phyloP scores from a whole-genome alignment of 495 filamentous ascomycete species.

The Penicillium maclennaniae region DNA sequence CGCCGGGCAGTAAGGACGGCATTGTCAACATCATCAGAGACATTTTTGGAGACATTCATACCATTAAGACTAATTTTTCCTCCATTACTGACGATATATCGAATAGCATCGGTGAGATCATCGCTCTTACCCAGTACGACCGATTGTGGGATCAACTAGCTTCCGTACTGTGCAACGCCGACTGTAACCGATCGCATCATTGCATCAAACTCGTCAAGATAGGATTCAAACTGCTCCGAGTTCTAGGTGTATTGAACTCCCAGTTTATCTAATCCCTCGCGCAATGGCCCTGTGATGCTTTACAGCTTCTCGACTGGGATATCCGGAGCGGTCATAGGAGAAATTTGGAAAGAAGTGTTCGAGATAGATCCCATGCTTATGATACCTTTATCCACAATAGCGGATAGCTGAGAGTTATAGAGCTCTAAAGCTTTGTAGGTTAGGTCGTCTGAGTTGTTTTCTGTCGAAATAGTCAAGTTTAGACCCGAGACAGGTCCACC shows the following conservation, averaged over 20 bases:
- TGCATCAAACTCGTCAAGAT: conserved; percentile 42
- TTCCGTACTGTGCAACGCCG: conserved; percentile 50
- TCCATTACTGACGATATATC: conserved; percentile 1
- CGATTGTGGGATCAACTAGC: conserved; percentile 52
- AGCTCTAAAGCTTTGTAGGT: conserved; percentile 41
- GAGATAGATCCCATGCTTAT: conserved; percentile 50
- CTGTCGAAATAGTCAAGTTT: conserved; percentile 28
- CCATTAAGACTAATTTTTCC: conserved; percentile 7
- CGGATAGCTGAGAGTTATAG: conserved; percentile 39
- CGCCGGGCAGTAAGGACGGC: conserved; percentile 13
- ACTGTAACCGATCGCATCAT: conserved; percentile 38
- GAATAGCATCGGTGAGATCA: conserved; percentile 5
- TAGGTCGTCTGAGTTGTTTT: conserved; percentile 30
- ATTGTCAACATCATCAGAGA: conserved; percentile 8
- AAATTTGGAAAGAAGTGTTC: conserved; percentile 43
- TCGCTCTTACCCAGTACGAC: conserved; percentile 36
- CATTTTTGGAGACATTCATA: conserved; percentile 3
- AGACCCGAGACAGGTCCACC: conserved; percentile 35
- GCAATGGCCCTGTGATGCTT: conserved; percentile 29
- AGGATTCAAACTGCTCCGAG: conserved; percentile 35
- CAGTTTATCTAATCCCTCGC: conserved; percentile 22
- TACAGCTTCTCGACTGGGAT: conserved; percentile 26
- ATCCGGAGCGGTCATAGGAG: conserved; percentile 35
- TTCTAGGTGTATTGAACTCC: conserved; percentile 26
- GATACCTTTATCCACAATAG: conserved; percentile 50